phyloP scores from a whole-genome alignment of 305 asterid species.

The Fraxinus sp. region DNA sequence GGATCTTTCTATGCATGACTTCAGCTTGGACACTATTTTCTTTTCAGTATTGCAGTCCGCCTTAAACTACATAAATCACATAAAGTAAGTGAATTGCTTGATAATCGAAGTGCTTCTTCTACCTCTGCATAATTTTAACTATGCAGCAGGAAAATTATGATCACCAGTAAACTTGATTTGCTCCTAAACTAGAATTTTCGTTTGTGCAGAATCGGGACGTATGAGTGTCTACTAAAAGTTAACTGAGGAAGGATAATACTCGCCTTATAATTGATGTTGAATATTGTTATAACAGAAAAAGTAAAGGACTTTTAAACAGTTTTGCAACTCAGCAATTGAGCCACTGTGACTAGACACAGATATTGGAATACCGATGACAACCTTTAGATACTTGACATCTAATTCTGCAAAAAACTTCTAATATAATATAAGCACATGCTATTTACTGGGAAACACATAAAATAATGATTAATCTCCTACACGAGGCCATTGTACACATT shows the following conservation, averaged over 20 bases:
- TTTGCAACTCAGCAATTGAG: not conserved
- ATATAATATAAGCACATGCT: not conserved
- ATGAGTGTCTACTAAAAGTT: not conserved
- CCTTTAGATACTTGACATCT: not conserved
- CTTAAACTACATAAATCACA: constrained; percentile 67
- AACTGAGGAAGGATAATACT: not conserved
- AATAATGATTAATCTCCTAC: not conserved
- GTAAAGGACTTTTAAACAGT: not conserved
- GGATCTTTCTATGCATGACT: constrained; percentile 59
- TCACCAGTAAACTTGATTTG: not conserved
- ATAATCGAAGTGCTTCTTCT: not conserved
- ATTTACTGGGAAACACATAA: not conserved
- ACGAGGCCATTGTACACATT: not conserved
- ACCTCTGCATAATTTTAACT: not conserved
- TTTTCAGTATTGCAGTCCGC: constrained; percentile 87
- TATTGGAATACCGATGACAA: not conserved
- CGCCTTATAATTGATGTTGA: not conserved
- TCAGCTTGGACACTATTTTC: constrained; percentile 73
- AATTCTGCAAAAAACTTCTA: not conserved
- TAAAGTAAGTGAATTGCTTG: constrained; percentile 7
- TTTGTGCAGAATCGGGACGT: not conserved
- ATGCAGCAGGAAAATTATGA: not conserved
- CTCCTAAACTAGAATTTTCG: not conserved
- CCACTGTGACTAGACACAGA: not conserved
- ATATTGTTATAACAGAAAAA: not conserved